Evolutionary conservation across 2,329 filamentous ascomycete genomes (phyloP), one percentile per base, ranked within the genome.

Genomic region (Diaporthe aspalathi): DNA sequence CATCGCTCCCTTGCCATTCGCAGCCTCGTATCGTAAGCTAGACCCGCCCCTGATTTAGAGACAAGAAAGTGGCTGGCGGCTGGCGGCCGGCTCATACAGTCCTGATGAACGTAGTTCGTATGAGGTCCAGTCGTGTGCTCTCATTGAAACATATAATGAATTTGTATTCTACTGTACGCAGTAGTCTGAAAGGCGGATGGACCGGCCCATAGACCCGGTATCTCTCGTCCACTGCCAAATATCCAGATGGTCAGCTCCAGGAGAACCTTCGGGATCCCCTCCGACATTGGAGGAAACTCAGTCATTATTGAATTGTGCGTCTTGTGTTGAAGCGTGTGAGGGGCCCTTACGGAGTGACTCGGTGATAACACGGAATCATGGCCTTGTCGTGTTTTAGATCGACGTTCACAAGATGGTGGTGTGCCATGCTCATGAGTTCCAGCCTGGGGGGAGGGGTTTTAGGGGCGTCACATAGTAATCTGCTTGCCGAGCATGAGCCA

Each of bases 311-410:
- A 4, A 24, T 17, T 35, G 0, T 14, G n/a, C 17, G 43, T 38
- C 17, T 20, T 38, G 29, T 50, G n/a, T 65, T 65, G 29, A 38
- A 38, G 35, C 29, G 7, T 22, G 7, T n/a, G n/a, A 50, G 53
- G 29, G 35, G 24, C 2, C 11, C 29, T 56, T 5, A 20, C 35
- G 54, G 67, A 38, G 45, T 20, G 14, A 17, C 54, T 52, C 43
- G 54, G 67, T 56, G 67, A 60, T 68, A 68, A 22, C 14, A 52
- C 67, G 53, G 67, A 56, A 52, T 65, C 60, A 20, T 38, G 6
- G 22, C 29, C 29, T 29, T 50, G 45, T 60, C 22, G 22, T n/a
- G 35, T 27, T 57, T 24, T 11, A 40, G 35, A 43, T 57, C n/a
- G 35, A 8, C 35, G 35, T 38, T 38, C 40, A 56, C 32, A 40